A percentile compares a stretch with the other conserved stretches of the same genome.
These are phyloP conservation scores for Lepidium campestre DNA, from an alignment of 441 rosid species.

Conservation along the genomic window DNA sequence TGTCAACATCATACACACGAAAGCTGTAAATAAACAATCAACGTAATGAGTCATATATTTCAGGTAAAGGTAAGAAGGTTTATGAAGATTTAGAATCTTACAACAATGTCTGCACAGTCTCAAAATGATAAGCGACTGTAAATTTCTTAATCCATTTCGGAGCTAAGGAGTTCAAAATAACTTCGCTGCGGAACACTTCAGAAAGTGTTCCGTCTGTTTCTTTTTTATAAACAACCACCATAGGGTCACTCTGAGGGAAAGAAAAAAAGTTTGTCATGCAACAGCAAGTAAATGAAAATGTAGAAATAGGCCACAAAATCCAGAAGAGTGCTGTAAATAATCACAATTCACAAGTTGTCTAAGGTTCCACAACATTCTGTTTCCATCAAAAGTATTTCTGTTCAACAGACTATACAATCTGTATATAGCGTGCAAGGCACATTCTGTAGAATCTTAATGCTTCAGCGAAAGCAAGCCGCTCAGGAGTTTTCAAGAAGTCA, in stretches of 20 bases:
- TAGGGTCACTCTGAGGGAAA: constrained; percentile 78
- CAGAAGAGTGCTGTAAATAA: neutral
- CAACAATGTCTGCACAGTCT: constrained; percentile 70
- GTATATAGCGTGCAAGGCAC: neutral
- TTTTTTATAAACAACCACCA: constrained; percentile 64
- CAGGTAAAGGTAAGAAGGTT: neutral
- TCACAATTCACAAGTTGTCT: neutral
- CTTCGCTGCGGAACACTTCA: constrained; percentile 79
- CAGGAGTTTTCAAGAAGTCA: neutral
- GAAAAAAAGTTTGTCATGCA: constrained; percentile 1
- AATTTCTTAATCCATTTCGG: constrained; percentile 73
- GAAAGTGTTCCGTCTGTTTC: constrained; percentile 55
- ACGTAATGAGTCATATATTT: neutral
- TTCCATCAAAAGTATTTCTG: neutral
- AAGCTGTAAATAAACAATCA: constrained; percentile 41
- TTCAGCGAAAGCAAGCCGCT: neutral
- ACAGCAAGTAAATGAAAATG: neutral
- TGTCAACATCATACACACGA: constrained; percentile 74
- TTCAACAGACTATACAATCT: neutral
- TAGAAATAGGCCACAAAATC: neutral
- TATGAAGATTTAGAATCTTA: constrained; percentile 38
- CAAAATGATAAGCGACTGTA: constrained; percentile 54
- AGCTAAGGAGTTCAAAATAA: constrained; percentile 71
- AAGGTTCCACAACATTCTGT: neutral
- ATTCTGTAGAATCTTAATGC: neutral